Conservation (phyloP, 208 protist species). For the Trypanosoma mega region DNA sequence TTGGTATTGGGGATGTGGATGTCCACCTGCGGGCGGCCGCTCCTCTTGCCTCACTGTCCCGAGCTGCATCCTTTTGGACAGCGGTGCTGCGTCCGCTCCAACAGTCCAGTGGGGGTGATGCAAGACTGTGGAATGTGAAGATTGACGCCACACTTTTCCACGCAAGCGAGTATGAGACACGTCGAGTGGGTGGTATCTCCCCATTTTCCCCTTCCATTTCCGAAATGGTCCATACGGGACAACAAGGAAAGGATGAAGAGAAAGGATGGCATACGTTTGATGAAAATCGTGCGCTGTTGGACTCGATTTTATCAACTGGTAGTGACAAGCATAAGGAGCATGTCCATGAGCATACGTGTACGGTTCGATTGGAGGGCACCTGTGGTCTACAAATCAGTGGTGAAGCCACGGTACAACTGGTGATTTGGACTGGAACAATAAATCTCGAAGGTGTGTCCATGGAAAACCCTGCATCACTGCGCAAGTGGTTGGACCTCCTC, state of each 20-base stretch:
- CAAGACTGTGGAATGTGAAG: constrained; percentile 10
- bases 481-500: constrained; percentile 7
- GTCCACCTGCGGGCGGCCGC: neutral
- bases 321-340: neutral
- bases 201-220: neutral
- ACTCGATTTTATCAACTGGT: neutral
- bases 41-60: neutral
- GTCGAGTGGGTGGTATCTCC: neutral
- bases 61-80: constrained; percentile 6
- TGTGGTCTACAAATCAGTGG: constrained; percentile 17
- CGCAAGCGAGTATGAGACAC: constrained; percentile 6
- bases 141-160: constrained; percentile 8
- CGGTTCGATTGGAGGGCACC: constrained; percentile 6
- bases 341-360: constrained; percentile 1
- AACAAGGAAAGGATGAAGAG: neutral
- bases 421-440: constrained; percentile 13
- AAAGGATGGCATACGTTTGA: neutral
- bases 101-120: neutral
- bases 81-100: neutral
- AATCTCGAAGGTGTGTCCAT: constrained; percentile 17
- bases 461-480: constrained; percentile 8
- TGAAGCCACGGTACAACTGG: constrained; percentile 8
- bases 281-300: neutral
- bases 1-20: too few relatives aligned
- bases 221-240: neutral